Percentiles rank a stretch among this genome's conserved stretches.
Evolutionary conservation across 768 basidiomycete genomes (phyloP).

Genomic region (Tricholoma saponaceum): DNA sequence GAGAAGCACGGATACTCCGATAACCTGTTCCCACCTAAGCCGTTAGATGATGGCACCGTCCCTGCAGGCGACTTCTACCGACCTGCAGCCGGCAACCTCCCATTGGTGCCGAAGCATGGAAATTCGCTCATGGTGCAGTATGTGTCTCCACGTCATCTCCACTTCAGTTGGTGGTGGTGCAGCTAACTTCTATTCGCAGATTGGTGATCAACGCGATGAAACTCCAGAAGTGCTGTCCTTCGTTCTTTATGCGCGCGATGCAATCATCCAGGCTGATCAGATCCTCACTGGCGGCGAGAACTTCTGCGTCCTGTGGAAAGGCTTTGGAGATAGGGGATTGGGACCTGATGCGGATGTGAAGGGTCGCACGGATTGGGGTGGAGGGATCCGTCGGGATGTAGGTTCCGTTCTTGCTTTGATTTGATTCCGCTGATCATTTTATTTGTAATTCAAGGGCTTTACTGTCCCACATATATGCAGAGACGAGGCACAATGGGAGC

Average conservation of each 20-base stretch:
- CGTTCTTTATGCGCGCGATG: constrained; percentile 87
- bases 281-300: constrained; percentile 93
- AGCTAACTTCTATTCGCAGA: constrained; percentile 23
- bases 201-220: constrained; percentile 93
- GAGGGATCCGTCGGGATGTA: constrained; percentile 76
- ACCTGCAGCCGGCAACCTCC: constrained; percentile 40
- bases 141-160: constrained; percentile 21
- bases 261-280: constrained; percentile 89
- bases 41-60: constrained; percentile 57
- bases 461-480: constrained; percentile 24
- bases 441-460: constrained; percentile 19
- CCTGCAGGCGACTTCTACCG: constrained; percentile 77
- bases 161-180: neutral
- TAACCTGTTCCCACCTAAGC: constrained; percentile 76
- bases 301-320: constrained; percentile 81
- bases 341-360: constrained; percentile 72
- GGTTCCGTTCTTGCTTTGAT: constrained; percentile 8
- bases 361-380: constrained; percentile 88
- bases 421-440: neutral
- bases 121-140: constrained; percentile 80
- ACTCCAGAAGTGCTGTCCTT: constrained; percentile 87
- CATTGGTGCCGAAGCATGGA: constrained; percentile 84
- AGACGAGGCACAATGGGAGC: neutral
- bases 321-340: constrained; percentile 78
- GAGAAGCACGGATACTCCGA: constrained; percentile 78